Conservation (phyloP, 2,329 filamentous ascomycete genomes). For the Exophiala aquamarina region DNA sequence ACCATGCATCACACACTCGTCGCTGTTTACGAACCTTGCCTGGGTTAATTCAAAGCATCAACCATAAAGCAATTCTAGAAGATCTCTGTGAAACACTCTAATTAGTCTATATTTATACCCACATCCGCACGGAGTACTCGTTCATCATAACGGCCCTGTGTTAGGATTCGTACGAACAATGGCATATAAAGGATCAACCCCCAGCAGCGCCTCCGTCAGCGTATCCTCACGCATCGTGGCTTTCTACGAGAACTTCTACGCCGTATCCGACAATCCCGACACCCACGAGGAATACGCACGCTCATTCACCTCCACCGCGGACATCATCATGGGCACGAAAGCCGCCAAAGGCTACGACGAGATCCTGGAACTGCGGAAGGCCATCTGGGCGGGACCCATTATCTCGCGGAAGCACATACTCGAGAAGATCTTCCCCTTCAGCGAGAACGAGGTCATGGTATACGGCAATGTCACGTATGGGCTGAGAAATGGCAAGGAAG, state of each 20-base stretch:
- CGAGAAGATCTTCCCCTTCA: slow-evolving; percentile 52
- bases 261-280: slow-evolving; percentile 36
- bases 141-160: no score
- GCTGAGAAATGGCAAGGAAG: slow-evolving; percentile 51
- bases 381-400: slow-evolving; percentile 54
- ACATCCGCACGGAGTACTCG: no score
- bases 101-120: no score
- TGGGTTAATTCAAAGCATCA: no score
- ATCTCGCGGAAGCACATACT: slow-evolving; percentile 31
- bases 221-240: slow-evolving; percentile 19
- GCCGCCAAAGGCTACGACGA: slow-evolving; percentile 46
- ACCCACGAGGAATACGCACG: slow-evolving; percentile 51
- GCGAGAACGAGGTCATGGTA: slow-evolving; percentile 53
- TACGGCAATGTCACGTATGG: slow-evolving; percentile 54
- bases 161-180: no score
- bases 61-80: no score
- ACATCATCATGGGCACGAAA: slow-evolving; percentile 54
- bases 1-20: no score
- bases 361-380: slow-evolving; percentile 52
- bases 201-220: slow-evolving; percentile 14
- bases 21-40: no score
- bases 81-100: no score
- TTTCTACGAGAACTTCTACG: slow-evolving; percentile 32
- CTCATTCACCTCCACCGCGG: slow-evolving; percentile 50
- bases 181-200: slow-evolving; percentile 20